These are phyloP conservation scores for Ceraceosorus guamensis DNA, from an alignment of 1,284 basidiomycete genomes.

Conservation along the genomic window DNA sequence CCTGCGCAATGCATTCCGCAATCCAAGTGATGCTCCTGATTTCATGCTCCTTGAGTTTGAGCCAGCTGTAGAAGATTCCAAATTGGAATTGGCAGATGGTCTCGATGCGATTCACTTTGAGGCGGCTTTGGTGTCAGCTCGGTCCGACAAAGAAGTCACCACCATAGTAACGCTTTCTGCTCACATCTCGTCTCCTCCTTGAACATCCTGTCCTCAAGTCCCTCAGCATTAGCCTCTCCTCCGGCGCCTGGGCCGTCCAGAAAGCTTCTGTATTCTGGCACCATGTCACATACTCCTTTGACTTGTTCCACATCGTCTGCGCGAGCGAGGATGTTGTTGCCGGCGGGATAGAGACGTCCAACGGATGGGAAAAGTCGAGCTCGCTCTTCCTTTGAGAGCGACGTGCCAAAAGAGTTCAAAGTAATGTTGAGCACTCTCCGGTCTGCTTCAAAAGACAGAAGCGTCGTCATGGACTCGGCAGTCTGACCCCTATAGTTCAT, in stretches of 20 bases:
- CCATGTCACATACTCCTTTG: constrained; percentile 73
- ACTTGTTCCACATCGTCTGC: constrained; percentile 96
- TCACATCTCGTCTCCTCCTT: constrained; percentile 46
- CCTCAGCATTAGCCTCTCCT: constrained; percentile 53
- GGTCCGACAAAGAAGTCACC: background rate
- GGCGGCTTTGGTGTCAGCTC: background rate
- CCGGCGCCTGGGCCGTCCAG: constrained; percentile 56
- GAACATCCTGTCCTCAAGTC: constrained; percentile 92
- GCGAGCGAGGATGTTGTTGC: constrained; percentile 85
- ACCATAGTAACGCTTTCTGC: constrained; percentile 2
- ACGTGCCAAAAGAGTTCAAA: constrained; percentile 96
- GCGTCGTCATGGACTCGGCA: constrained; percentile 54
- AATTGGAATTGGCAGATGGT: constrained; percentile 47
- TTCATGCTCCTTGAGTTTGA: constrained; percentile 89
- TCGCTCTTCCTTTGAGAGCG: constrained; percentile 87
- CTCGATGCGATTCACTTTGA: constrained; percentile 35
- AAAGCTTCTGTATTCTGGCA: constrained; percentile 84
- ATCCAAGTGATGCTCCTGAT: constrained; percentile 96
- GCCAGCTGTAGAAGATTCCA: constrained; percentile 45
- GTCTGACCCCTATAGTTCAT: background rate
- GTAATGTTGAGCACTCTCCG: constrained; percentile 95
- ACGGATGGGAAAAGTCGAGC: constrained; percentile 92
- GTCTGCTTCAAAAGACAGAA: constrained; percentile 94
- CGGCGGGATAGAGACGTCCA: constrained; percentile 87
- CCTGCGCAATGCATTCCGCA: constrained; percentile 59